phyloP scores from a whole-genome alignment of 1,139 yeast species.

The Arxiozyma slooffiae region DNA sequence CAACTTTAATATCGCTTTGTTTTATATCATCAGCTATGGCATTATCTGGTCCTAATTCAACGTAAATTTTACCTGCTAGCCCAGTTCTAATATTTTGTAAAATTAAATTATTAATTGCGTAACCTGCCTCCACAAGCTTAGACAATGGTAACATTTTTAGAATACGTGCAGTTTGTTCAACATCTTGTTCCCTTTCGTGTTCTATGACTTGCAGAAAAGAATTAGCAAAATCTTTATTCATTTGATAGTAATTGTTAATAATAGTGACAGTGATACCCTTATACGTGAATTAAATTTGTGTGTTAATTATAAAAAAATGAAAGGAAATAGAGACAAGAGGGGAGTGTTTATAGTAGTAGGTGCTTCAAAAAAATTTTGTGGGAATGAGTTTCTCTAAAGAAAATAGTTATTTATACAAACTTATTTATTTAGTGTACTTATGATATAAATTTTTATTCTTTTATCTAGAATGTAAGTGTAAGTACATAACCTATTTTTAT shows the following conservation, averaged over 20 bases:
- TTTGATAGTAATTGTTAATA: background rate
- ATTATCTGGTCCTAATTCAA: conserved; percentile 58
- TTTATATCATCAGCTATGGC: conserved; percentile 42
- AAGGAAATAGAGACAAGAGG: background rate
- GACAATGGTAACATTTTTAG: conserved; percentile 50
- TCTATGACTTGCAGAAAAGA: conserved; percentile 43
- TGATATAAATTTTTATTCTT: too few relatives aligned
- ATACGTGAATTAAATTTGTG: background rate
- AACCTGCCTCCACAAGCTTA: conserved; percentile 55
- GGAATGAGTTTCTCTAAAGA: too few relatives aligned
- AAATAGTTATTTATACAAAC: too few relatives aligned
- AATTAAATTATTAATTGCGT: conserved; percentile 61
- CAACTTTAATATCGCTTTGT: conserved; percentile 55
- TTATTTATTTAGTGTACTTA: too few relatives aligned
- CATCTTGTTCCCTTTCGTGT: conserved; percentile 52
- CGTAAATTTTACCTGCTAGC: conserved; percentile 59
- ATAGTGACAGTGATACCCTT: background rate
- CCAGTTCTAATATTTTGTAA: conserved; percentile 62
- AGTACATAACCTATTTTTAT: too few relatives aligned
- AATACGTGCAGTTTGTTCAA: conserved; percentile 42
- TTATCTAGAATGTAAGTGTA: too few relatives aligned
- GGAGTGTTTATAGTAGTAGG: too few relatives aligned
- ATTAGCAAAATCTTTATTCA: conserved; percentile 33
- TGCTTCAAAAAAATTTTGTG: too few relatives aligned
- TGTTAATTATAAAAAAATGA: too few relatives aligned